phyloP scores from a whole-genome alignment of 2,329 filamentous ascomycete species.

The Fusarium metavorans region DNA sequence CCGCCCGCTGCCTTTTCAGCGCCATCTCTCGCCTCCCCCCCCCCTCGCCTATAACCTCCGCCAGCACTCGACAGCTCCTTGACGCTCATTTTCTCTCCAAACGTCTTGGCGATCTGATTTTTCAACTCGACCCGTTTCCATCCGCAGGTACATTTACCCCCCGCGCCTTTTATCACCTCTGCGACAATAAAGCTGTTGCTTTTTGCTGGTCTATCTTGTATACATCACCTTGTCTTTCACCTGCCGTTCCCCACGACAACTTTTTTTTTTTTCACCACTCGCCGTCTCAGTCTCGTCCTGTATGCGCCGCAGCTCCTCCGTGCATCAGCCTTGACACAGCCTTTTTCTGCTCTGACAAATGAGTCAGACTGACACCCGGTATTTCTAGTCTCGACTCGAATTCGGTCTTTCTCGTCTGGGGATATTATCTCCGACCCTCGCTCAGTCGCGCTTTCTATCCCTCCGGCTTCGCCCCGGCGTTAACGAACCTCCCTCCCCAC shows the following conservation, averaged over 20 bases:
- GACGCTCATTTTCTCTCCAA: slow-evolving; percentile 40
- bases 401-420: slow-evolving; percentile 32
- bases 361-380: slow-evolving; percentile 41
- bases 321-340: slow-evolving; percentile 21
- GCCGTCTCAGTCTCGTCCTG: slow-evolving; percentile 11
- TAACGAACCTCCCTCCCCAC: slow-evolving; percentile 41
- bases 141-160: slow-evolving; percentile 29
- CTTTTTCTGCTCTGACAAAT: slow-evolving; percentile 9
- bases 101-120: slow-evolving; percentile 40
- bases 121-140: slow-evolving; percentile 30
- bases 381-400: slow-evolving; percentile 31
- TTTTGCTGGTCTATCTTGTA: slow-evolving; percentile 16
- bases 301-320: slow-evolving; percentile 40
- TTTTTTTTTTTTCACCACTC: slow-evolving; percentile 31
- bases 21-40: slow-evolving; percentile 14
- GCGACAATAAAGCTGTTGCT: slow-evolving; percentile 3
- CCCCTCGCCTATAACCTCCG: slow-evolving; percentile 28
- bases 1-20: slow-evolving; percentile 10
- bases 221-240: slow-evolving; percentile 6
- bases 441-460: slow-evolving; percentile 34
- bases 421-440: slow-evolving; percentile 41
- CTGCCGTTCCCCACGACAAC: slow-evolving; percentile 25
- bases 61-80: slow-evolving; percentile 25
- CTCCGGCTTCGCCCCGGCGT: slow-evolving; percentile 42
- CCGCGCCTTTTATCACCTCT: neutral